phyloP scores from a whole-genome alignment of 2,329 filamentous ascomycete genomes.

The Pseudogymnoascus sp. region DNA sequence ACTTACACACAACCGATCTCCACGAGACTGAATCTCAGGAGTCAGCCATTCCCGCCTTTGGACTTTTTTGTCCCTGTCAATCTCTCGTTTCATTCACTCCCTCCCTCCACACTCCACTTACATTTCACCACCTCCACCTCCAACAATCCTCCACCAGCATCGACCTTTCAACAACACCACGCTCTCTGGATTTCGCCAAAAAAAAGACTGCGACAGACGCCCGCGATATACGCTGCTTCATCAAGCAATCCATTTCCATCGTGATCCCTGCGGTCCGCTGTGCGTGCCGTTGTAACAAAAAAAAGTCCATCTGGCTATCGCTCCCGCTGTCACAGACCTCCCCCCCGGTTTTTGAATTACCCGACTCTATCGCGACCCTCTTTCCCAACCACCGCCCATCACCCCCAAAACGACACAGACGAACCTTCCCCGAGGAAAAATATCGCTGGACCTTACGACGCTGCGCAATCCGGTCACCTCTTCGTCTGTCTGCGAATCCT shows the following conservation, averaged over 20 bases:
- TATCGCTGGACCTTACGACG: background rate
- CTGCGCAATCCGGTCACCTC: background rate
- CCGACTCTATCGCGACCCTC: conserved; percentile 7
- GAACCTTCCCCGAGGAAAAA: background rate
- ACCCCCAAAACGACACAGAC: background rate
- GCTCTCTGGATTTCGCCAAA: background rate
- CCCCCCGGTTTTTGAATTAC: background rate
- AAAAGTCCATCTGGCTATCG: conserved; percentile 2
- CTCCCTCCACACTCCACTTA: background rate
- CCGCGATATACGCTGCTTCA: background rate
- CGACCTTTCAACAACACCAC: background rate
- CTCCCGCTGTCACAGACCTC: conserved; percentile 8
- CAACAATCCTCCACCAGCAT: background rate
- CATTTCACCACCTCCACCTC: conserved; percentile 1
- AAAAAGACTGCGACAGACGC: background rate
- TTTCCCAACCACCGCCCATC: conserved; percentile 8
- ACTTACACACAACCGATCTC: background rate
- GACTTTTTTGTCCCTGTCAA: background rate
- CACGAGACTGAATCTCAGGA: background rate
- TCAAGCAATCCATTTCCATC: background rate
- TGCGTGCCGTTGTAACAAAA: background rate
- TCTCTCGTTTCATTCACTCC: background rate
- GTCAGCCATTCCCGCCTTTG: conserved; percentile 2
- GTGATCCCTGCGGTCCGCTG: background rate
- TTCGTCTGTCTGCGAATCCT: background rate